Base-by-base conservation (phyloP, 2,329 filamentous ascomycete species). In the Sarocladium brachiariae region DNA sequence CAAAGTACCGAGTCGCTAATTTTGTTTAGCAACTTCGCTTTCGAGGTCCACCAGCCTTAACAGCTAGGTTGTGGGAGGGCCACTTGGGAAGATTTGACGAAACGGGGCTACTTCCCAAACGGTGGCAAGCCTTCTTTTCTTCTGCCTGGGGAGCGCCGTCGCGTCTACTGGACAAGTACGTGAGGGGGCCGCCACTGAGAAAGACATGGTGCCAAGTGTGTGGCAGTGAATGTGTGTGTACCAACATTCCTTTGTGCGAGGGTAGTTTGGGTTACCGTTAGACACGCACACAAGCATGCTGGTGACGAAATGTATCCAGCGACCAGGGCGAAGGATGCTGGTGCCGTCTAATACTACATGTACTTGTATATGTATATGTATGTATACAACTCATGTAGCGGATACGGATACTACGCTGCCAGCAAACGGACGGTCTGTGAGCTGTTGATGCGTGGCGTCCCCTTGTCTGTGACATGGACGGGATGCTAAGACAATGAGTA, bases 61-160 rank as follows among this genome's bases (percentile, higher is more conserved):
- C 37, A 14, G 8, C 4, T n/a, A n/a, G n/a, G n/a, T n/a, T n/a
- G n/a, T n/a, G n/a, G 27, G 27, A 30, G 27, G 23, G 39, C 6
- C 39, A 16, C 39, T 25, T 33, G 27, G 25, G 25, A 19, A 47
- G 43, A 47, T 25, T 33, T 21, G 24, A 31, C 18, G 43, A 49
- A 49, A 49, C 46, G 46, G 46, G 46, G 30, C 30, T 37, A 49
- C 33, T 49, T 49, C 31, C 46, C 33, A 49, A 49, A 49, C 31
- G 46, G 46, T 35, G 46, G 46, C 9, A 49, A 37, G 18, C 33
- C 33, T 49, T 37, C 31, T 25, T 49, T 35, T 37, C 3, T 49
- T 35, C 21, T 30, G 7, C 13, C 27, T 49, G 19, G n/a, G 31
- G 16, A 37, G 46, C 16, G 27, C 43, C 43, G 24, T 30, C 25